phyloP scores from a whole-genome alignment of 1,284 basidiomycete species.

The Fistulinella cinereoalba region DNA sequence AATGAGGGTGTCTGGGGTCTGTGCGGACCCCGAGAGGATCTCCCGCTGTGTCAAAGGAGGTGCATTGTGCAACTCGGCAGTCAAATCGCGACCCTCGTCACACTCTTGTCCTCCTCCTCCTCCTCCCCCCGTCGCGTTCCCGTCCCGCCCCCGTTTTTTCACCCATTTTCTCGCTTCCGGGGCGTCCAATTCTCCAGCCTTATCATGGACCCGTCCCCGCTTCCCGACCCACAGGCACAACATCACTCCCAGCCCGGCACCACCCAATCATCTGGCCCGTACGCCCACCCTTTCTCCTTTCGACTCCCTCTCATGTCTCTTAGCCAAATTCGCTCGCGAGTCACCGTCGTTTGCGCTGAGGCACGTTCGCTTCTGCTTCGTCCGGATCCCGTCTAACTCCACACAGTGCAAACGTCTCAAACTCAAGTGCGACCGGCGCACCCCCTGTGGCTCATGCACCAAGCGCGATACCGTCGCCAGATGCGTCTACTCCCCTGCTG shows the following conservation, averaged over 20 bases:
- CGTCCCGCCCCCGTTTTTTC: background rate
- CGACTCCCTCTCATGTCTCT: slow-evolving; percentile 9
- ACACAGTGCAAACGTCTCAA: slow-evolving; percentile 79
- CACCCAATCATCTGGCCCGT: slow-evolving; percentile 28
- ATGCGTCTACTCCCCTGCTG: slow-evolving; percentile 75
- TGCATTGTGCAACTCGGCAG: slow-evolving; percentile 21
- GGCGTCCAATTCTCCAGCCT: background rate
- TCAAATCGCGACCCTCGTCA: slow-evolving; percentile 9
- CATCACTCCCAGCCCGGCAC: slow-evolving; percentile 17
- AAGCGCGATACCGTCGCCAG: slow-evolving; percentile 72
- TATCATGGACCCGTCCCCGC: slow-evolving; percentile 18
- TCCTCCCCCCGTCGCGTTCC: background rate
- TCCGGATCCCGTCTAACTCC: slow-evolving; percentile 18
- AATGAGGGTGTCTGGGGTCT: slow-evolving; percentile 15
- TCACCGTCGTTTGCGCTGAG: slow-evolving; percentile 81
- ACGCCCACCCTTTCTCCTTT: slow-evolving; percentile 14
- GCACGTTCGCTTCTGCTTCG: slow-evolving; percentile 36
- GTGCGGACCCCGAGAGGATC: slow-evolving; percentile 15
- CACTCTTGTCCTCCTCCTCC: background rate
- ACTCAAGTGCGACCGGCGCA: slow-evolving; percentile 73
- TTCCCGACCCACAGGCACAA: slow-evolving; percentile 17
- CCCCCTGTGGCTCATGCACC: slow-evolving; percentile 69
- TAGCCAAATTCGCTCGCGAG: slow-evolving; percentile 73
- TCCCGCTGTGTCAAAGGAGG: slow-evolving; percentile 13
- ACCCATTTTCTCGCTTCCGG: background rate